phyloP scores from a whole-genome alignment of 257 asterid genomes.

The Galeopsis tetrahit region DNA sequence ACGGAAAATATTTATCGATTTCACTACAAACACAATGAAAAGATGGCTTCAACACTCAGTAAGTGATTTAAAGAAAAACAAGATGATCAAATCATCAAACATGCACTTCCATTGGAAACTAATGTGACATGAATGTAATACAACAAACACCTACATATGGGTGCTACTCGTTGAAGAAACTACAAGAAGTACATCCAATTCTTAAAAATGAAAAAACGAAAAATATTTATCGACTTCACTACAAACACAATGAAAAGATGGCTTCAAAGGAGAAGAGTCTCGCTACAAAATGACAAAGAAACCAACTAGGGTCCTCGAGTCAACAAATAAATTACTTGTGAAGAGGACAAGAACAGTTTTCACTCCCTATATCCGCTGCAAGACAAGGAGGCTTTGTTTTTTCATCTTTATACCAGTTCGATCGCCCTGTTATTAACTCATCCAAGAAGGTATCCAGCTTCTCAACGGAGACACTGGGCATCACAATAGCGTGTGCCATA shows the following conservation, averaged over 20 bases:
- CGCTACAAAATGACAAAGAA: slow-evolving; percentile 24
- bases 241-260: slow-evolving; percentile 15
- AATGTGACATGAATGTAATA: not conserved
- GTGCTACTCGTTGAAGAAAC: not conserved
- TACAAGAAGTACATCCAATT: slow-evolving; percentile 19
- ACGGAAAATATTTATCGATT: not conserved
- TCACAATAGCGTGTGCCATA: slow-evolving; percentile 88
- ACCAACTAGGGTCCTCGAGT: slow-evolving; percentile 24
- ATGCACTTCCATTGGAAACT: slow-evolving; percentile 8
- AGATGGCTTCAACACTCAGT: slow-evolving; percentile 3
- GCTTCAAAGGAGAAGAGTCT: slow-evolving; percentile 25
- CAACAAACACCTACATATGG: not conserved
- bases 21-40: slow-evolving; percentile 20
- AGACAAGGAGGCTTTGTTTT: slow-evolving; percentile 72
- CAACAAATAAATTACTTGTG: slow-evolving; percentile 45
- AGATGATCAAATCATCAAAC: slow-evolving; percentile 15
- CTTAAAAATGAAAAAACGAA: not conserved
- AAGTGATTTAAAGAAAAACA: not conserved
- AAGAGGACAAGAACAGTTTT: slow-evolving; percentile 57
- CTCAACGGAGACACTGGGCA: slow-evolving; percentile 81
- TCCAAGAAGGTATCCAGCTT: slow-evolving; percentile 76
- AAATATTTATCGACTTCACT: slow-evolving; percentile 6
- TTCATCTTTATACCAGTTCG: slow-evolving; percentile 68
- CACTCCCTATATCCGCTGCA: slow-evolving; percentile 72
- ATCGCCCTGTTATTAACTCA: slow-evolving; percentile 64